phyloP scores from a whole-genome alignment of 176 grass and related monocot species.

The barley (Hordeum vulgare) region MorexV3_pseudomolecules_assembly NC_058519.1:258169921-258170420 shows the following conservation, averaged over 20 bases:
- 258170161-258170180: background rate
- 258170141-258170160: background rate
- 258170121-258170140: background rate
- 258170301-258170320: background rate
- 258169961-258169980: constrained; percentile 72
- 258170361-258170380: background rate
- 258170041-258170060: background rate
- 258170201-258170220: background rate
- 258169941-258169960: constrained; percentile 98
- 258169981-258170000: background rate
- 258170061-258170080: background rate
- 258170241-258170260: background rate
- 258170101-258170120: background rate
- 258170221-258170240: background rate
- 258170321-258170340: background rate
- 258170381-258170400: background rate
- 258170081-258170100: background rate
- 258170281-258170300: background rate
- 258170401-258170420: background rate
- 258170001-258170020: background rate
- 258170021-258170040: constrained; percentile 28
- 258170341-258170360: background rate
- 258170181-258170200: constrained; percentile 4
- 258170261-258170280: background rate
- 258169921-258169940: constrained; percentile 94